phyloP scores from a whole-genome alignment of 2,329 filamentous ascomycete genomes.

The Botryotinia globosa region DNA sequence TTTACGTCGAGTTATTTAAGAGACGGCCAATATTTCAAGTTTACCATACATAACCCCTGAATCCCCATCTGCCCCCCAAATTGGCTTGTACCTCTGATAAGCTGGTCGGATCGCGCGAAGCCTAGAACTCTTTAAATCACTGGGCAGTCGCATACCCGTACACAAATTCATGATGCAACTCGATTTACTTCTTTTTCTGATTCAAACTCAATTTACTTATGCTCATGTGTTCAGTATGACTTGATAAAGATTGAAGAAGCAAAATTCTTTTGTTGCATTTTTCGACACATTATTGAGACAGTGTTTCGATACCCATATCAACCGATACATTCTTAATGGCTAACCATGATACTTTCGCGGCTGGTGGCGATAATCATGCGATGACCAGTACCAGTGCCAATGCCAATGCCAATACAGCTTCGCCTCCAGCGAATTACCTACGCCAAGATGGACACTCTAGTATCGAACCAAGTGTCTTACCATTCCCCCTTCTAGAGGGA shows the following conservation, averaged over 20 bases:
- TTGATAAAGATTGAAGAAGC: background rate
- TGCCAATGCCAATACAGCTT: conserved; percentile 5
- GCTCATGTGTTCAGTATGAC: background rate
- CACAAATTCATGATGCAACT: background rate
- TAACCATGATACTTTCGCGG: background rate
- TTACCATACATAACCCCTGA: background rate
- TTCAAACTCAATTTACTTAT: background rate
- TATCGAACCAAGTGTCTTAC: conserved; percentile 23
- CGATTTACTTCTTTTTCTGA: background rate
- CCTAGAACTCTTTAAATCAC: background rate
- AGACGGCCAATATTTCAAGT: background rate
- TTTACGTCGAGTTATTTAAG: background rate
- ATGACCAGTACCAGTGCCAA: background rate
- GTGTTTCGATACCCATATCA: background rate
- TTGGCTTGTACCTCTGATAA: background rate
- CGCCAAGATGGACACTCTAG: conserved; percentile 11
- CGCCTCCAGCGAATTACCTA: background rate
- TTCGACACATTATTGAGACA: background rate
- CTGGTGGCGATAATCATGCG: background rate
- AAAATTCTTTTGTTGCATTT: background rate
- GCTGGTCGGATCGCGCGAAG: background rate
- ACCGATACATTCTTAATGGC: background rate
- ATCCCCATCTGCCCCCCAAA: background rate
- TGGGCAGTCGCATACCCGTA: background rate
- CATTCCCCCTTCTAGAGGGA: conserved; percentile 24